Evolutionary conservation across 176 grass and related monocot species (phyloP), one percentile per base, ranked within the genome.

Genomic region (Oryza officinalis): DNA sequence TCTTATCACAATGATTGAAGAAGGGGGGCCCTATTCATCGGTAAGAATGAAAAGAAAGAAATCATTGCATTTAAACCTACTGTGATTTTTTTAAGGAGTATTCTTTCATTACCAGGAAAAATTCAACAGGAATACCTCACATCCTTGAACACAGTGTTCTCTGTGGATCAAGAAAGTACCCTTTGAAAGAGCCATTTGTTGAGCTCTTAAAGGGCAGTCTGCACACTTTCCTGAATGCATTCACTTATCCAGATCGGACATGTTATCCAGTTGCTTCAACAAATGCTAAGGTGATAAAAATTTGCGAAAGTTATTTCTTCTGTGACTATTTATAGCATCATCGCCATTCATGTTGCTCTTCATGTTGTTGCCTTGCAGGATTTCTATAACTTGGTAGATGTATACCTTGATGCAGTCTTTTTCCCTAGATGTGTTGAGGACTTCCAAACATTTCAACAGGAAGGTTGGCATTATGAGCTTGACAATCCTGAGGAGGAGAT

Each of bases 381-480:
- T 84, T 99, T 99, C 81, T 99, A 99, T 76, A 99, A 99, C 87
- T 92, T 99, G 84, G 93, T 99, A 75, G 96, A 99, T 80, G 96
- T 99, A 74, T 99, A 96, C 83, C 82, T 99, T 74, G 96, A 99
- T 89, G 93, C 93, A 71, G 96, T 99, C 20, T 94, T 99, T 81
- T 99, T 99, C 87, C 96, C 96, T 35, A 94, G 86, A 79, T 99
- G 96, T 35, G 81, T 96, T 26, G 96, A 96, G 66, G 96, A 99
- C 69, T 89, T 94, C 81, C 96, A 99, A 89, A 99, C 88, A 23
- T 96, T 99, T 89, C 96, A 99, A 87, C 96, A 99, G 59, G 96
- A 99, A 85, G 96, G 96, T 75, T 99, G 96, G 96, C 96, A 96
- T 88, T 99, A 99, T 88, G 96, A 99, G 85, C 96, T 99, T 87